Conservation (phyloP, 768 basidiomycete species). For the Calvatia gigantea region DNA sequence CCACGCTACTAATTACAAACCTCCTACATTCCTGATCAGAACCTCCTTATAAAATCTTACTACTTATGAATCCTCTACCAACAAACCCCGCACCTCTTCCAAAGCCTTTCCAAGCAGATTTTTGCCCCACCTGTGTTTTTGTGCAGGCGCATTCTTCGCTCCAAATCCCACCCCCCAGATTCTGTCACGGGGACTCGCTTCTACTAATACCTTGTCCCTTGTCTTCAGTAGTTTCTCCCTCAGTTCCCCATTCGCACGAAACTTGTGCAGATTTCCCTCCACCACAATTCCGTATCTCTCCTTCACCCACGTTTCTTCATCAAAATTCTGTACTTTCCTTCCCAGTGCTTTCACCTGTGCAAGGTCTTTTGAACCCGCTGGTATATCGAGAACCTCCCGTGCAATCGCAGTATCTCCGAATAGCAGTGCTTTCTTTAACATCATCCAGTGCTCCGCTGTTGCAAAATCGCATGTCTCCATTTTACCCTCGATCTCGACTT, state of each 20-base stretch:
- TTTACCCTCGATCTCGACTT: slow-evolving; percentile 26
- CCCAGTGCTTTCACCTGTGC: slow-evolving; percentile 51
- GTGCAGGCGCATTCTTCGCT: slow-evolving; percentile 42
- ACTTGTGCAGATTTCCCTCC: slow-evolving; percentile 53
- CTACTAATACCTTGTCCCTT: slow-evolving; percentile 45
- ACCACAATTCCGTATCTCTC: slow-evolving; percentile 47
- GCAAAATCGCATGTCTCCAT: slow-evolving; percentile 34
- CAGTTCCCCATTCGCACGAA: slow-evolving; percentile 43
- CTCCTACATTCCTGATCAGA: too few species aligned
- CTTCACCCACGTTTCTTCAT: slow-evolving; percentile 44
- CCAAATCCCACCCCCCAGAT: slow-evolving; percentile 66
- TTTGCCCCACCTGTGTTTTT: slow-evolving; percentile 46
- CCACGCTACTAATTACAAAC: slow-evolving; percentile 16
- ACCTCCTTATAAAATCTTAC: too few species aligned
- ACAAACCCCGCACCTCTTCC: slow-evolving; percentile 32
- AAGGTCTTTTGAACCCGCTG: slow-evolving; percentile 31
- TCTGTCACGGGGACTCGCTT: slow-evolving; percentile 55
- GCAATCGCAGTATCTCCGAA: slow-evolving; percentile 46
- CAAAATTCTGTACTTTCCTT: slow-evolving; percentile 43
- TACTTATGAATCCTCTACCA: slow-evolving; percentile 29
- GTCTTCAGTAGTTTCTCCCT: slow-evolving; percentile 40
- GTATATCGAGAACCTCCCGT: slow-evolving; percentile 34
- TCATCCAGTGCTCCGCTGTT: slow-evolving; percentile 67
- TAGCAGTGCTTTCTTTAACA: slow-evolving; percentile 57
- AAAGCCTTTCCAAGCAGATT: slow-evolving; percentile 54